Percentiles rank a stretch among this genome's conserved stretches.
These are phyloP conservation scores for Lachnellula cervina DNA, from an alignment of 2,329 filamentous ascomycete genomes.

Conservation along the genomic window DNA sequence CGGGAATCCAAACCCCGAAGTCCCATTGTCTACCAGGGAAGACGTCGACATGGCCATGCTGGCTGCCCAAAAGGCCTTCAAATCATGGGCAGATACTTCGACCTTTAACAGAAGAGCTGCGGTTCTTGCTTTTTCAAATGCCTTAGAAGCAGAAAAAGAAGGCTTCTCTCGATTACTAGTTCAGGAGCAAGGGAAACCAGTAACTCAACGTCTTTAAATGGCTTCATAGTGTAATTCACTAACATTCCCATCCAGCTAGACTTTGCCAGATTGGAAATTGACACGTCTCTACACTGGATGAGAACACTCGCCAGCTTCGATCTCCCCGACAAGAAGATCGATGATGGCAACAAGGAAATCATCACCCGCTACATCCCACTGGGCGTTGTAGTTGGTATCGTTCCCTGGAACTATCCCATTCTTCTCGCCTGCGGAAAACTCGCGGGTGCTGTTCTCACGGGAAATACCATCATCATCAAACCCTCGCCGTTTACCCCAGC, in stretches of 20 bases:
- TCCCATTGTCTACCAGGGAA: constrained; percentile 36
- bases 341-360: neutral
- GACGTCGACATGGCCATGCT: constrained; percentile 44
- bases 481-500: constrained; percentile 54
- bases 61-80: constrained; percentile 42
- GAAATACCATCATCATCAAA: constrained; percentile 51
- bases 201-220: constrained; percentile 7
- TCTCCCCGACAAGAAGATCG: neutral
- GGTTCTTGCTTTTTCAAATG: constrained; percentile 23
- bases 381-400: constrained; percentile 41
- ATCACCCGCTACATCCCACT: neutral
- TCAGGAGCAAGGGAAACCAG: constrained; percentile 48
- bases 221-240: neutral
- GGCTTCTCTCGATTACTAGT: constrained; percentile 42
- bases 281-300: neutral
- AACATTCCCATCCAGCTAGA: neutral
- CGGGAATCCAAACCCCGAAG: constrained; percentile 1
- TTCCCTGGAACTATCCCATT: constrained; percentile 50
- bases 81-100: constrained; percentile 40
- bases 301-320: neutral
- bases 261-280: neutral
- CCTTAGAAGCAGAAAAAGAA: constrained; percentile 28
- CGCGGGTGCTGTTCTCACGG: constrained; percentile 42
- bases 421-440: constrained; percentile 41
- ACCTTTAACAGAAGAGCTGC: constrained; percentile 39